Percentiles rank a stretch among this genome's conserved stretches.
These are phyloP conservation scores for Echinosophora koreensis DNA, from an alignment of 306 rosid species.

Conservation along the genomic window DNA sequence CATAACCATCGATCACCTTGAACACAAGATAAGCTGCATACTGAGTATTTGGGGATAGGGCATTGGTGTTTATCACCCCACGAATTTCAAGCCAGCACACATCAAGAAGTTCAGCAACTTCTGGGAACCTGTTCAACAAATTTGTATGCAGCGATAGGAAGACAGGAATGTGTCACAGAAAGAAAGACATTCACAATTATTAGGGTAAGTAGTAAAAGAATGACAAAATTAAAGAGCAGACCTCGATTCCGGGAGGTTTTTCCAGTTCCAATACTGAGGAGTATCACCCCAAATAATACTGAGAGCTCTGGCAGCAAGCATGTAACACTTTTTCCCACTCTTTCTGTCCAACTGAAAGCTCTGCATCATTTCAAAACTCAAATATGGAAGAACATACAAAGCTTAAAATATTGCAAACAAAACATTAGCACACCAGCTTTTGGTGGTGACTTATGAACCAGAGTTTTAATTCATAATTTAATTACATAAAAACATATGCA, in stretches of 20 bases:
- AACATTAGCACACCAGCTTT: too few species aligned
- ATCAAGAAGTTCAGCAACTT: slow-evolving; percentile 58
- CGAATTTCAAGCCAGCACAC: slow-evolving; percentile 78
- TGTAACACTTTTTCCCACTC: slow-evolving; percentile 56
- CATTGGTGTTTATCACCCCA: slow-evolving; percentile 56
- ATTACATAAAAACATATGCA: too few species aligned
- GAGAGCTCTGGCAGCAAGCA: slow-evolving; percentile 43
- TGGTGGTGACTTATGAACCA: too few species aligned
- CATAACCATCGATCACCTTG: slow-evolving; percentile 43
- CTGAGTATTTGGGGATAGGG: slow-evolving; percentile 59
- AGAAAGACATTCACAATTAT: neutral
- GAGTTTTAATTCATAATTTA: too few species aligned
- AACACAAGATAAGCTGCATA: slow-evolving; percentile 70
- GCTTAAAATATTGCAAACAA: too few species aligned
- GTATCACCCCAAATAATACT: slow-evolving; percentile 39
- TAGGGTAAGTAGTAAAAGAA: too few species aligned
- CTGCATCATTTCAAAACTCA: slow-evolving; percentile 35
- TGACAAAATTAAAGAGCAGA: neutral
- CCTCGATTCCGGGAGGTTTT: slow-evolving; percentile 47
- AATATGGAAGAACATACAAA: too few species aligned
- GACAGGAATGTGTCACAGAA: neutral
- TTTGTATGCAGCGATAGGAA: too few species aligned
- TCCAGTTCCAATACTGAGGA: slow-evolving; percentile 47
- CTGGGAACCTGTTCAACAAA: slow-evolving; percentile 59
- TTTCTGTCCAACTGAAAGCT: slow-evolving; percentile 51